These are phyloP conservation scores for Leccinellum rugosiceps DNA, from an alignment of 768 basidiomycete species.

Conservation along the genomic window DNA sequence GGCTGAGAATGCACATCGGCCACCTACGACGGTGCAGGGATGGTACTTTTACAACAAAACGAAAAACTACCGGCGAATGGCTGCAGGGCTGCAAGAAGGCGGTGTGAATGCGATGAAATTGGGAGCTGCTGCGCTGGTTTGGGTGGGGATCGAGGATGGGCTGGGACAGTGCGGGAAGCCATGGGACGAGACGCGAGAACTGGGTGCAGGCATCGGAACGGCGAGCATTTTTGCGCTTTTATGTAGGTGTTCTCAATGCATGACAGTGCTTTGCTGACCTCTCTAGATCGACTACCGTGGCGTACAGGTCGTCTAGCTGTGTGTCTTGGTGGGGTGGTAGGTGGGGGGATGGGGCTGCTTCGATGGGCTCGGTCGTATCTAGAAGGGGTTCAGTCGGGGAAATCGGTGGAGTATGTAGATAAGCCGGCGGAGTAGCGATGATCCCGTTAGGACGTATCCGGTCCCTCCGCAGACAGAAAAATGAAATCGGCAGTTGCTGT, in stretches of 20 bases:
- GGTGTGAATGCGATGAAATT: conserved; percentile 54
- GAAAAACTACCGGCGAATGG: conserved; percentile 85
- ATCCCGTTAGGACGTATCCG: background rate
- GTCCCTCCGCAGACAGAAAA: conserved; percentile 13
- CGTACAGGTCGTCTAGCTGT: conserved; percentile 45
- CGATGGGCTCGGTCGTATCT: conserved; percentile 36
- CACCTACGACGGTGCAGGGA: conserved; percentile 80
- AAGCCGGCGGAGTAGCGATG: conserved; percentile 12
- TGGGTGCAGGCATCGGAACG: conserved; percentile 65
- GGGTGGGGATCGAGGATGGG: conserved; percentile 50
- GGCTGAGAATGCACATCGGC: conserved; percentile 90
- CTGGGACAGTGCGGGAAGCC: conserved; percentile 34
- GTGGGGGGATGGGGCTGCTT: conserved; percentile 49
- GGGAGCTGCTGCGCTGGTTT: conserved; percentile 42
- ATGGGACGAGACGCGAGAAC: conserved; percentile 43
- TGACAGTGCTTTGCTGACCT: background rate
- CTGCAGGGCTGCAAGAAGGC: conserved; percentile 67
- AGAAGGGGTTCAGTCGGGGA: conserved; percentile 19
- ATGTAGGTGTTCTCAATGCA: conserved; percentile 36
- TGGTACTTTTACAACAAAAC: conserved; percentile 98
- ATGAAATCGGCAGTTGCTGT: conserved; percentile 5
- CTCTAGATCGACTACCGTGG: conserved; percentile 57
- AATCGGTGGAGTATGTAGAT: background rate
- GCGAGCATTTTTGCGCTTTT: conserved; percentile 55
- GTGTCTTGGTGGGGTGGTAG: conserved; percentile 56